phyloP scores from a whole-genome alignment of 2,329 filamentous ascomycete genomes.

The Parasarocladium wereldwijsianum region DNA sequence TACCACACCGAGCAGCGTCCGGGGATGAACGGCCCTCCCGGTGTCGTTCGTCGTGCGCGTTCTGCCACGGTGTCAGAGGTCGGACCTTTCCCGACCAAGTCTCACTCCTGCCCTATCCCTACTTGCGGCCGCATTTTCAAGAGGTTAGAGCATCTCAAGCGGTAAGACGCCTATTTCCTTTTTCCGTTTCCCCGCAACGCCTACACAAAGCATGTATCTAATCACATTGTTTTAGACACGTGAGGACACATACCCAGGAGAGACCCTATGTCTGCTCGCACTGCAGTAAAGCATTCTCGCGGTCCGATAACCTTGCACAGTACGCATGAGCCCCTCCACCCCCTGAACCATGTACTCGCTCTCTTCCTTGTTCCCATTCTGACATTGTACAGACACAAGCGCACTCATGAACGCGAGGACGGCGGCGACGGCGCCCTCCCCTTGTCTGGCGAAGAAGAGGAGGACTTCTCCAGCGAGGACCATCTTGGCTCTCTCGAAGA shows the following conservation, averaged over 20 bases:
- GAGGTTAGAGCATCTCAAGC: slow-evolving; percentile 96
- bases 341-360: slow-evolving; percentile 8
- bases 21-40: slow-evolving; percentile 32
- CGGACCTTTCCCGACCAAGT: slow-evolving; percentile 92
- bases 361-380: too few species aligned
- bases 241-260: slow-evolving; percentile 98
- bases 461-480: slow-evolving; percentile 71
- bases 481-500: slow-evolving; percentile 70
- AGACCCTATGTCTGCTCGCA: slow-evolving; percentile 94
- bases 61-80: slow-evolving; percentile 96
- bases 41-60: slow-evolving; percentile 70
- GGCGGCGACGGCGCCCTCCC: slow-evolving; percentile 42
- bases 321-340: slow-evolving; percentile 33
- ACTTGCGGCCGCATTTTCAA: slow-evolving; percentile 97
- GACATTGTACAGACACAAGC: slow-evolving; percentile 55
- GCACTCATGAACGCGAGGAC: slow-evolving; percentile 51
- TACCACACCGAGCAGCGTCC: slow-evolving; percentile 41
- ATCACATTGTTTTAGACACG: slow-evolving; percentile 55
- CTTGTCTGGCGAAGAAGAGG: slow-evolving; percentile 70
- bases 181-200: slow-evolving; percentile 13
- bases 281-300: slow-evolving; percentile 97
- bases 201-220: slow-evolving; percentile 9
- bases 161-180: slow-evolving; percentile 50
- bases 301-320: slow-evolving; percentile 98
- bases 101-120: slow-evolving; percentile 97